Base-by-base conservation (phyloP, 73 alveolate species). In the Effrenium voratum region DNA sequence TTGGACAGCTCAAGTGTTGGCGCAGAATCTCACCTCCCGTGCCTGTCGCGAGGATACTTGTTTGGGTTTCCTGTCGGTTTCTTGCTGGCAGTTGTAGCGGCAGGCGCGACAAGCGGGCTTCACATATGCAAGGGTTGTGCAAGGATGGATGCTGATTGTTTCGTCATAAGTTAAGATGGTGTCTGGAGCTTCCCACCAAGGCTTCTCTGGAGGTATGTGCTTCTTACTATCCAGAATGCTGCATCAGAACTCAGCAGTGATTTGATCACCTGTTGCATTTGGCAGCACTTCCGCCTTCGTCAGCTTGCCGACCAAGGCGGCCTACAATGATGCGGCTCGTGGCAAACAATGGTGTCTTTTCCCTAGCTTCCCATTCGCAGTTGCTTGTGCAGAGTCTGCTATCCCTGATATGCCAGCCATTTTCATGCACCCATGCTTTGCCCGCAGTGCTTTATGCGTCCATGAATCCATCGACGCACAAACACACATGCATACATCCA, bases 1-100 rank as follows among this genome's bases (percentile, higher is more conserved):
- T 60, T 60, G 16, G 75, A 10, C 5, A 32, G 8, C 75, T 30
- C 8, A 40, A 30, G 41, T 40, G 34, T 63, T 12, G 16, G 28
- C 28, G n/a, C n/a, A n/a, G n/a, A n/a, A n/a, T n/a, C n/a, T n/a
- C n/a, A n/a, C 28, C 0, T 57, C 72, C 72, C 3, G 72, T 13
- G 57, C 86, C 1, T 15, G 32, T 34, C 57, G 55, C 32, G 55
- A 87, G 95, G 95, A 63, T 87, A 87, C 49, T 45, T 87, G 49
- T 87, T 87, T 47, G 95, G 95, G 49, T 87, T 87, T 87, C 95
- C 95, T 10, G 49, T 72, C 47, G 95, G 95, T 45, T 87, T 87
- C 84, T 36, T 87, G 84, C 83, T 87, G 2, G 95, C 95, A 28
- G 79, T 87, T 12, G 28, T n/a, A 8, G 95, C 95, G 28, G 95